phyloP scores from a whole-genome alignment of 1,284 basidiomycete species.

The Melampsora occidentalis region DNA sequence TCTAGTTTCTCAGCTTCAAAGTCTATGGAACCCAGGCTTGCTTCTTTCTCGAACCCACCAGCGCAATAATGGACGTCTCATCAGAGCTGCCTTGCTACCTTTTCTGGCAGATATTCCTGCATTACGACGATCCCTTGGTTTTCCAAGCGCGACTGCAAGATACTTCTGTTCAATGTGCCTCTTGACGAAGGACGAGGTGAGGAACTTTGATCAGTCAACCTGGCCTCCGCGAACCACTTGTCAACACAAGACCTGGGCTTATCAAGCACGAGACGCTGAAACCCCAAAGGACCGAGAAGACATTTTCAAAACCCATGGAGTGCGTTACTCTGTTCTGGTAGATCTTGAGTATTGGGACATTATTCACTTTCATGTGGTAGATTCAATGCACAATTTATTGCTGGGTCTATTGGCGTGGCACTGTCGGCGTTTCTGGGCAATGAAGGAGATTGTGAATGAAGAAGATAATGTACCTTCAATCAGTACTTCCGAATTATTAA shows the following conservation, averaged over 20 bases:
- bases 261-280: neutral
- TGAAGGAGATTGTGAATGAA: slow-evolving; percentile 18
- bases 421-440: slow-evolving; percentile 9
- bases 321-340: neutral
- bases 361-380: neutral
- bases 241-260: neutral
- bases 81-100: neutral
- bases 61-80: neutral
- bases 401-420: slow-evolving; percentile 28
- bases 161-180: neutral
- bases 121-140: neutral
- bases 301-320: neutral
- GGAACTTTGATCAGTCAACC: neutral
- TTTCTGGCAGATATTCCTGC: neutral
- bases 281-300: too few species aligned
- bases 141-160: neutral
- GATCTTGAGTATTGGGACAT: neutral
- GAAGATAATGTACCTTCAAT: neutral
- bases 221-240: neutral
- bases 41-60: neutral
- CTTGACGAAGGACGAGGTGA: neutral
- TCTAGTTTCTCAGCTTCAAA: neutral
- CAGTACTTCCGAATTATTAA: neutral
- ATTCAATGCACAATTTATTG: slow-evolving; percentile 36
- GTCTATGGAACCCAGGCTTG: neutral